Conservation (phyloP, 169 alveolate genomes). For the Plasmodium malariae region DNA sequence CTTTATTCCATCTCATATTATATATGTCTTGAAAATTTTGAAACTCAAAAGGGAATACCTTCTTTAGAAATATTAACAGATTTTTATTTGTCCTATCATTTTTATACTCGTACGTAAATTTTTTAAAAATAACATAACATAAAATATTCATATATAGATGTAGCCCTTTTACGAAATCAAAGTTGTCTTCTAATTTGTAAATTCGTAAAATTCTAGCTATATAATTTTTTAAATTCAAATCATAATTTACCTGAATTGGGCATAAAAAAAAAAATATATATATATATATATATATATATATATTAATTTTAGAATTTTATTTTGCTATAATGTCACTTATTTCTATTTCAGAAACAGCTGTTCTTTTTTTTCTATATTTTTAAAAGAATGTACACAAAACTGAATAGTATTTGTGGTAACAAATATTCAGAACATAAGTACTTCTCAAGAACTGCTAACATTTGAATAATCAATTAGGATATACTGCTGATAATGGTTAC, state of each 20-base stretch:
- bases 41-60: constrained; percentile 65
- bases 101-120: constrained; percentile 42
- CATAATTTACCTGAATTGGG: constrained; percentile 64
- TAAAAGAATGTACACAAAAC: too few species aligned
- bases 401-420: background rate
- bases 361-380: too few species aligned
- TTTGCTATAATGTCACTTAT: too few species aligned
- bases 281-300: constrained; percentile 4
- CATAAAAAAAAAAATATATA: constrained; percentile 13
- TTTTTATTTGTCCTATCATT: constrained; percentile 54
- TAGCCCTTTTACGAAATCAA: constrained; percentile 45
- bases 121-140: constrained; percentile 62
- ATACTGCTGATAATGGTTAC: constrained; percentile 15
- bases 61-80: constrained; percentile 53
- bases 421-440: too few species aligned
- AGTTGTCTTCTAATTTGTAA: constrained; percentile 61
- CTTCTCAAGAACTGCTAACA: constrained; percentile 11
- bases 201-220: constrained; percentile 64
- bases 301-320: too few species aligned
- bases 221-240: constrained; percentile 70
- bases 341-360: too few species aligned
- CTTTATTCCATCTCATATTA: constrained; percentile 71
- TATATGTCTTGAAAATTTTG: constrained; percentile 59
- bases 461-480: constrained; percentile 65
- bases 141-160: constrained; percentile 71